These are phyloP conservation scores for Bisporella sp. DNA, from an alignment of 2,329 filamentous ascomycete genomes.

Conservation along the genomic window DNA sequence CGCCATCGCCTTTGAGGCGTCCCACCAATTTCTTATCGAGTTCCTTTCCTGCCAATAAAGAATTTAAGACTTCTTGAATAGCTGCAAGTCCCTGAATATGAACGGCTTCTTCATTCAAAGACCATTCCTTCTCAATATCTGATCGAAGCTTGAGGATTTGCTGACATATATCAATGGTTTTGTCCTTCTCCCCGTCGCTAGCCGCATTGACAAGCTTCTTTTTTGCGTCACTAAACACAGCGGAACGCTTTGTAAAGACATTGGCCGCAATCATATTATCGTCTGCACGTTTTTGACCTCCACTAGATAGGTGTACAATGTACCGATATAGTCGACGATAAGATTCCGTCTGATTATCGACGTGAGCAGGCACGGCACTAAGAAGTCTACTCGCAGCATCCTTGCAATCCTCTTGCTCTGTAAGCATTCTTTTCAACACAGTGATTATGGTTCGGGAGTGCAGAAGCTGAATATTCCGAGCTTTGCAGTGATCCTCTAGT, in stretches of 20 bases:
- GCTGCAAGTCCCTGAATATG: not conserved
- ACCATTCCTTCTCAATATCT: not conserved
- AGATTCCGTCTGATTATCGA: conserved; percentile 10
- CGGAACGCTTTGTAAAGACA: conserved; percentile 18
- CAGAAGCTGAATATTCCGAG: conserved; percentile 18
- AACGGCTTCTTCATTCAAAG: not conserved
- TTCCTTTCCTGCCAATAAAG: not conserved
- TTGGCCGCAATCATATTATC: conserved; percentile 14
- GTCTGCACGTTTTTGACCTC: conserved; percentile 7
- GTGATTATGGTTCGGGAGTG: conserved; percentile 17
- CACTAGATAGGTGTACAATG: conserved; percentile 10
- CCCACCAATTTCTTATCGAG: not conserved
- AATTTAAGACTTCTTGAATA: not conserved
- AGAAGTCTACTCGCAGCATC: conserved; percentile 1
- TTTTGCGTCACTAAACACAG: conserved; percentile 8
- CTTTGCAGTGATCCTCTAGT: conserved; percentile 11
- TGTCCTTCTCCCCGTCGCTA: not conserved
- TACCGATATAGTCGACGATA: conserved; percentile 16
- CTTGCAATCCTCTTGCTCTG: not conserved
- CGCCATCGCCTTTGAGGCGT: not conserved
- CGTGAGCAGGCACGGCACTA: conserved; percentile 5
- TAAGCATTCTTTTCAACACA: conserved; percentile 14
- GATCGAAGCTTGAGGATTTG: not conserved
- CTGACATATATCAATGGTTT: not conserved
- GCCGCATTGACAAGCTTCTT: not conserved